Evolutionary conservation across 331 rosid genomes (phyloP), one percentile per base, ranked within the genome.

Genomic region (Malus hybrid): DNA sequence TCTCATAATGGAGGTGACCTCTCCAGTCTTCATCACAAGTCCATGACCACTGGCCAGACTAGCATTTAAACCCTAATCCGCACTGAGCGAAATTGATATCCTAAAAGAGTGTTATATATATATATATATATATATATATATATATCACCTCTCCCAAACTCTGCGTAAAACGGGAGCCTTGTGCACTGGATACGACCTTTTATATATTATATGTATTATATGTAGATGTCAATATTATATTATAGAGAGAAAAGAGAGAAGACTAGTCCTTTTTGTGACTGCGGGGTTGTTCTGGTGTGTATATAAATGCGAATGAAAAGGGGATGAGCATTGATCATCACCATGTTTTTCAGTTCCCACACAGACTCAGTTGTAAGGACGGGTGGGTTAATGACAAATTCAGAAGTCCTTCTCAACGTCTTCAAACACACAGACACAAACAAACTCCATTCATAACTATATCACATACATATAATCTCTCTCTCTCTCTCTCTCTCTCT

Each of bases 311-410:
- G 83, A 84, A 88, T 79, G 63, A 81, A 87, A 86, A 81, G 86
- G 79, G 44, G 9, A 16, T 16, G 20, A 52, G 57, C 57, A 16
- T 52, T 52, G 57, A 52, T 52, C 57, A 22, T 8, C 77, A 13
- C 70, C 98, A 90, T 92, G 93, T 75, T 92, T 89, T 94, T 94
- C 99, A 90, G 99, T 90, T 97, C 96, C 99, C 22, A 86, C 74
- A 52, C 10, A 50, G n/a, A 50, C 10, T 52, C 57, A 6, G 20
- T 52, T 63, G 87, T 79, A 80, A 82, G 14, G 75, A 77, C 79
- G 79, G 72, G 84, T 33, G 73, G 36, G 34, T 84, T 85, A 87
- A 92, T 88, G 91, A 84, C 89, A 86, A 86, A 79, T 74, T 82
- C 98, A 88, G 75, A 83, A 84, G 97, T 93, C 95, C 26, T 91